A percentile compares a stretch with the other conserved stretches of the same genome.
Conservation (phyloP, 2,329 filamentous ascomycete genomes). For the Colletotrichum simmondsii region DNA sequence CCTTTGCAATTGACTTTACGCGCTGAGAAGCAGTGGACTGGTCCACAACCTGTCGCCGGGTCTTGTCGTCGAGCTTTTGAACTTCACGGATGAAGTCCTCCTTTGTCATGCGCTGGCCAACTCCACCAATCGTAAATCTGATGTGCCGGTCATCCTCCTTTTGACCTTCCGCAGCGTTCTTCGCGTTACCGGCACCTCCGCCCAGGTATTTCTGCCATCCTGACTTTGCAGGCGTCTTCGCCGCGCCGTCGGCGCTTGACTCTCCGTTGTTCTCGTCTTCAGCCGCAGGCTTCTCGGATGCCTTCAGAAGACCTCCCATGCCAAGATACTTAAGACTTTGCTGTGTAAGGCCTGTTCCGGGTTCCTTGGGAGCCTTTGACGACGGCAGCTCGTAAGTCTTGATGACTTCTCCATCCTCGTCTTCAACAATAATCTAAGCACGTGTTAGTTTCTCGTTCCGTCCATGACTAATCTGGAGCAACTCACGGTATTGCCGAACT, state of each 20-base stretch:
- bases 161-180: slow-evolving; percentile 52
- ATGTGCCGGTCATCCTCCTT: slow-evolving; percentile 76
- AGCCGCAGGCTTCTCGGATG: slow-evolving; percentile 48
- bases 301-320: slow-evolving; percentile 57
- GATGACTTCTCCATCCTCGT: slow-evolving; percentile 86
- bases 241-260: slow-evolving; percentile 43
- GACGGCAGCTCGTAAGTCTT: slow-evolving; percentile 83
- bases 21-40: slow-evolving; percentile 59
- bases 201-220: slow-evolving; percentile 64
- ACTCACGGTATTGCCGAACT: slow-evolving; percentile 82
- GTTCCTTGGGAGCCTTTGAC: slow-evolving; percentile 50
- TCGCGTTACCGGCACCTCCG: slow-evolving; percentile 47
- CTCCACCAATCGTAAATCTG: slow-evolving; percentile 79
- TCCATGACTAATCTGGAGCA: not conserved
- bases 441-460: slow-evolving; percentile 40
- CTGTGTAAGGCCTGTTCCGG: slow-evolving; percentile 46
- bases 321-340: slow-evolving; percentile 66
- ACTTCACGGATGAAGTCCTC: slow-evolving; percentile 83
- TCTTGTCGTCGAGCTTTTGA: slow-evolving; percentile 75
- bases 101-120: slow-evolving; percentile 82
- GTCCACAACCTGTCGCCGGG: slow-evolving; percentile 65
- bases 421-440: slow-evolving; percentile 82
- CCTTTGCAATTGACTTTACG: slow-evolving; percentile 61
- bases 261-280: slow-evolving; percentile 45
- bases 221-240: slow-evolving; percentile 53